phyloP scores from a whole-genome alignment of 768 basidiomycete species.

The Rubroboletus satanas region DNA sequence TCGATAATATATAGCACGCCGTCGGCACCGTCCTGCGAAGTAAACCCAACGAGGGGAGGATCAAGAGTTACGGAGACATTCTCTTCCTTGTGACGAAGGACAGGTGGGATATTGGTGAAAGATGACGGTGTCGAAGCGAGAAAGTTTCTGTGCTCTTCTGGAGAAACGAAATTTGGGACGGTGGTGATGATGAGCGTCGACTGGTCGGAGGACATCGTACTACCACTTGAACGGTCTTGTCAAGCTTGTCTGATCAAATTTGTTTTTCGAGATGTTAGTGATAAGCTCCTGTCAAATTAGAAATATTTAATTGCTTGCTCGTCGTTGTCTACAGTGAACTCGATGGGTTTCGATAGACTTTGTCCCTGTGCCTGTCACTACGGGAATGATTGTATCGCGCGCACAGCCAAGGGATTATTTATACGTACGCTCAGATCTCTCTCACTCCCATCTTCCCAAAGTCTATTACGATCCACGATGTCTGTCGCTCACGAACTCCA shows the following conservation, averaged over 20 bases:
- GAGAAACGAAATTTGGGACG: slow-evolving; percentile 45
- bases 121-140: slow-evolving; percentile 80
- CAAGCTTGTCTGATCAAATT: neutral
- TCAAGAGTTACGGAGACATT: slow-evolving; percentile 67
- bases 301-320: neutral
- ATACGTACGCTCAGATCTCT: neutral
- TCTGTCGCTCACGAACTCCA: slow-evolving; percentile 24
- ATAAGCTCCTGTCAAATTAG: neutral
- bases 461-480: slow-evolving; percentile 15
- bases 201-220: slow-evolving; percentile 2
- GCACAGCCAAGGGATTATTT: slow-evolving; percentile 19
- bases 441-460: neutral
- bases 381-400: no score
- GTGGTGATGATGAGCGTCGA: slow-evolving; percentile 35
- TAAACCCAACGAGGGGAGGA: slow-evolving; percentile 62
- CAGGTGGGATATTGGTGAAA: slow-evolving; percentile 80
- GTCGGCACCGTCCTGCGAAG: slow-evolving; percentile 43
- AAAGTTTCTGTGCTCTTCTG: slow-evolving; percentile 64
- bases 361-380: neutral
- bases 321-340: neutral
- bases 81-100: slow-evolving; percentile 71
- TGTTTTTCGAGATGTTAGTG: neutral
- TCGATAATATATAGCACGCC: slow-evolving; percentile 86
- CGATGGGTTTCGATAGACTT: neutral
- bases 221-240: neutral